phyloP scores from a whole-genome alignment of 345 rosid species.

The Salix koriyanagi region DNA sequence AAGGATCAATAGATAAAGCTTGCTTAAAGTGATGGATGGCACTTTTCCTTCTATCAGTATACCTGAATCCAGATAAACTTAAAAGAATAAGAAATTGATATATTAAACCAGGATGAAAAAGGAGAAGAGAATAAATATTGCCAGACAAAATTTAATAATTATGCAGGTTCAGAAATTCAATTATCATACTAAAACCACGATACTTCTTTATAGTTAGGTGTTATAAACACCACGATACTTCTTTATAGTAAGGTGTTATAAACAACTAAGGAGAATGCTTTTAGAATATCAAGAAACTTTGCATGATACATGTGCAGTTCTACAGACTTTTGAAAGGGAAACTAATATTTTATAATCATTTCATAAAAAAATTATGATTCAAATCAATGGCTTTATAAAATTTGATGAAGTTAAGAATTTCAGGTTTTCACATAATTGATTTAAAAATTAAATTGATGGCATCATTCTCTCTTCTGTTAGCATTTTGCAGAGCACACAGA shows the following conservation, averaged over 20 bases:
- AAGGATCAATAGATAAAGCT: slow-evolving; percentile 83
- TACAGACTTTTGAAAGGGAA: neutral
- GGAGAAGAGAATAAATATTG: neutral
- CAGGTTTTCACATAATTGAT: neutral
- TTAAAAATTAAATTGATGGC: neutral
- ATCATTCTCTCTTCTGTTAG: neutral
- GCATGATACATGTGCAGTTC: neutral
- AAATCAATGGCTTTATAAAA: neutral
- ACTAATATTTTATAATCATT: neutral
- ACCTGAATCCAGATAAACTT: slow-evolving; percentile 44
- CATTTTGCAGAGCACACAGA: neutral
- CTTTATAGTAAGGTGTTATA: neutral
- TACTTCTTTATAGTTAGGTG: neutral
- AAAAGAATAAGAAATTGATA: slow-evolving; percentile 10
- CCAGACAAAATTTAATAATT: neutral
- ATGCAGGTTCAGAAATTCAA: neutral
- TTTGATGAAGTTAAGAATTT: neutral
- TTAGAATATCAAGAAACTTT: neutral
- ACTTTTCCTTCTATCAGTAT: slow-evolving; percentile 82
- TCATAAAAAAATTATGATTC: neutral
- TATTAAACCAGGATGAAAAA: slow-evolving; percentile 1
- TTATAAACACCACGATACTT: neutral
- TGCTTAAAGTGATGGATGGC: slow-evolving; percentile 79
- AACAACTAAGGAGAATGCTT: neutral
- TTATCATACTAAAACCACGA: neutral